Conservation (phyloP, 345 rosid species). For the Sonneratia alba region DNA sequence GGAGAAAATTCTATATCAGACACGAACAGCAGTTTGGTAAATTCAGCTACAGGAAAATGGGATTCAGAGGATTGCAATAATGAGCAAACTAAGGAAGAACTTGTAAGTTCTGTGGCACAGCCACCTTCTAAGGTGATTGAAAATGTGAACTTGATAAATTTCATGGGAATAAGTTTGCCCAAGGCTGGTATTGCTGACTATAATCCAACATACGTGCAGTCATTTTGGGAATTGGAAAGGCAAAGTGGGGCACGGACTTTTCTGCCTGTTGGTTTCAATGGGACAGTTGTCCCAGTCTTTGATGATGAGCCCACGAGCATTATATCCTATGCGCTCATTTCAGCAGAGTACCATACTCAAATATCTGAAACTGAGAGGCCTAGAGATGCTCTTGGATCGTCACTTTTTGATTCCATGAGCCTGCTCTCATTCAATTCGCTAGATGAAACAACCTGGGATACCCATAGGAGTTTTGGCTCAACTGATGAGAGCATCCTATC, state of each 20-base stretch:
- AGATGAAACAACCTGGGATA: constrained; percentile 42
- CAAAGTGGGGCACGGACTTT: constrained; percentile 69
- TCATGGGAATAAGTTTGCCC: constrained; percentile 30
- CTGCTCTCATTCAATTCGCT: constrained; percentile 39
- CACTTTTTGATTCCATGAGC: constrained; percentile 50
- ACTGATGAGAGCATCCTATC: constrained; percentile 45
- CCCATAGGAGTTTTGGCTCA: constrained; percentile 38
- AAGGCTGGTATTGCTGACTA: constrained; percentile 48
- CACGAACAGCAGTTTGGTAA: constrained; percentile 5
- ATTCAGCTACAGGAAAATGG: constrained; percentile 14
- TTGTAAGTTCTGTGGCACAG: constrained; percentile 13
- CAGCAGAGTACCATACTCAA: constrained; percentile 58
- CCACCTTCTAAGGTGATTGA: constrained; percentile 17
- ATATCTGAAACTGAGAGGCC: constrained; percentile 54
- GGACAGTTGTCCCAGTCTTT: constrained; percentile 67
- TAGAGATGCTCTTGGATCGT: constrained; percentile 40
- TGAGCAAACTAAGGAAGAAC: constrained; percentile 26
- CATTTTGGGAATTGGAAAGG: constrained; percentile 62
- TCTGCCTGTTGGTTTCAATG: constrained; percentile 62
- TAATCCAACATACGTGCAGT: constrained; percentile 49
- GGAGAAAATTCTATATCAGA: constrained; percentile 40
- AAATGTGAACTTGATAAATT: constrained; percentile 9
- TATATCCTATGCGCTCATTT: constrained; percentile 72
- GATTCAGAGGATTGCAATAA: constrained; percentile 13
- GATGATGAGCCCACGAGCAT: constrained; percentile 95